Evolutionary conservation across 2,329 filamentous ascomycete genomes (phyloP).

Genomic region (Trichoderma simmonsii): DNA sequence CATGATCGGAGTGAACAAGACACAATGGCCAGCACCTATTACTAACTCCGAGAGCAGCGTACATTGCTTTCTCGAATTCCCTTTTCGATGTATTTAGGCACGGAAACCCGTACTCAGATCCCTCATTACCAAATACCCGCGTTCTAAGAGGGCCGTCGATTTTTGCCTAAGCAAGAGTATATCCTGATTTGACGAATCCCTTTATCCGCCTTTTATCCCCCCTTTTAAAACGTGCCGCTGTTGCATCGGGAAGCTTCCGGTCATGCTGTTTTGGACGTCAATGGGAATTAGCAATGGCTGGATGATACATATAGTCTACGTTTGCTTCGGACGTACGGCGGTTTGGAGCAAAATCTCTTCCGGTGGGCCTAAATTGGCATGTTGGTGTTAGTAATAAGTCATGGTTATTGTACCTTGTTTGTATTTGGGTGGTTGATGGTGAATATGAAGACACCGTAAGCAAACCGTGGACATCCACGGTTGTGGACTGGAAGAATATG

Average conservation of each 20-base stretch:
- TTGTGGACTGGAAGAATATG: neutral
- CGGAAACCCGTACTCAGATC: neutral
- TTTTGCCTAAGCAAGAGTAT: neutral
- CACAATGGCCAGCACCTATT: neutral
- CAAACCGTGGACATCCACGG: too few relatives aligned
- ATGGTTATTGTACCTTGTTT: neutral
- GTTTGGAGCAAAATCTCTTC: neutral
- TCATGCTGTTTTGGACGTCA: neutral
- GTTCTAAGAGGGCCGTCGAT: neutral
- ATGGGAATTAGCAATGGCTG: neutral
- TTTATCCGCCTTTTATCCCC: neutral
- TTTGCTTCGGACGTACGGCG: neutral
- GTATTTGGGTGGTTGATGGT: neutral
- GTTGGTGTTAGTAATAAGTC: neutral
- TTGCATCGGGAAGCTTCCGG: neutral
- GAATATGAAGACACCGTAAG: neutral
- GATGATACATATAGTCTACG: neutral
- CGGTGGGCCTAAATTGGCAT: neutral
- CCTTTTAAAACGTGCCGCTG: neutral
- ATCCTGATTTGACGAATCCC: neutral
- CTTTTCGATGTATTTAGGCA: neutral
- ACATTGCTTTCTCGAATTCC: neutral
- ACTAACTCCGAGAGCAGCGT: neutral
- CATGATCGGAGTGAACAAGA: neutral
- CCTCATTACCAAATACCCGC: neutral